Conservation (phyloP, 2,329 filamentous ascomycete species). For the Chalara sp. region DNA sequence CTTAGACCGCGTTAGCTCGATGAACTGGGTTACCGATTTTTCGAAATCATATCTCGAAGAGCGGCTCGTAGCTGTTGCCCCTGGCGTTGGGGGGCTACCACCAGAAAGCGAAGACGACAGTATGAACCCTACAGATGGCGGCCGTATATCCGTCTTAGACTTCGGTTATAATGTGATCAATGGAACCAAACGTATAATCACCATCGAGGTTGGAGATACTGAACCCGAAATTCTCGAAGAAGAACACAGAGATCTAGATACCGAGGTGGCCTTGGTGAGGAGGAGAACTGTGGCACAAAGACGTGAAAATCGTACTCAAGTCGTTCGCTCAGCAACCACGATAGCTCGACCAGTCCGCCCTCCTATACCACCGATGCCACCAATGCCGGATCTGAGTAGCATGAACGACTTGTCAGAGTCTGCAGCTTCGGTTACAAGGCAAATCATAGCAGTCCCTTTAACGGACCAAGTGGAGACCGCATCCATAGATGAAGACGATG, state of each 20-base stretch:
- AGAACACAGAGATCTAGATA: slow-evolving; percentile 65
- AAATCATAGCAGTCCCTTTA: slow-evolving; percentile 12
- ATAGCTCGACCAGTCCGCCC: slow-evolving; percentile 14
- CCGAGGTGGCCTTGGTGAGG: slow-evolving; percentile 73
- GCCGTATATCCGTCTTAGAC: slow-evolving; percentile 65
- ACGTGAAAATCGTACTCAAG: slow-evolving; percentile 37
- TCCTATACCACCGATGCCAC: slow-evolving; percentile 18
- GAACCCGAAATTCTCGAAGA: slow-evolving; percentile 66
- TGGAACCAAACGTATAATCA: slow-evolving; percentile 50
- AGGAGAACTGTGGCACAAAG: slow-evolving; percentile 64
- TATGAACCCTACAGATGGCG: slow-evolving; percentile 71
- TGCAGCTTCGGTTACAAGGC: slow-evolving; percentile 10
- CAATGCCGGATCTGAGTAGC: slow-evolving; percentile 12
- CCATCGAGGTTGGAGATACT: slow-evolving; percentile 67
- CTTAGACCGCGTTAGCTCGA: slow-evolving; percentile 57
- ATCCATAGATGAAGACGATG: slow-evolving; percentile 27
- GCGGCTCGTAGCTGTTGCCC: slow-evolving; percentile 63
- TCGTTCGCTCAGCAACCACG: slow-evolving; percentile 44
- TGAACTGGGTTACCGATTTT: slow-evolving; percentile 64
- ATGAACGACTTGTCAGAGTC: slow-evolving; percentile 11
- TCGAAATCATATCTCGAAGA: slow-evolving; percentile 42
- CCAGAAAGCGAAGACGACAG: slow-evolving; percentile 60
- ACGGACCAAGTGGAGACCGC: slow-evolving; percentile 15
- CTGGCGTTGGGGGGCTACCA: slow-evolving; percentile 54
- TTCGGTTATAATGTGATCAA: slow-evolving; percentile 58